Evolutionary conservation across 345 rosid genomes (phyloP).

Genomic region (Moricandia arvensis): DNA sequence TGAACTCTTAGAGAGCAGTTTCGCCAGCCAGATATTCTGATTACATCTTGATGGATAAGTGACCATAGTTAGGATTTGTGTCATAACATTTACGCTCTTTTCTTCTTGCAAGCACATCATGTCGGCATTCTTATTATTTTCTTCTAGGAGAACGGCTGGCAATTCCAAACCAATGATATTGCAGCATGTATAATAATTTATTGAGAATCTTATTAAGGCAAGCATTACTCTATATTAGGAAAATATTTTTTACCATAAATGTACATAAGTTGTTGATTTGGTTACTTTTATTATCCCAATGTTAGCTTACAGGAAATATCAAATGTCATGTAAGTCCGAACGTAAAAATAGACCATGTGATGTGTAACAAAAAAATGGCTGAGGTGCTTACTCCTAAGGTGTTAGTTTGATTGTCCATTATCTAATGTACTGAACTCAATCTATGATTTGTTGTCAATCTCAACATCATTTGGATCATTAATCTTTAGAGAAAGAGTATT

Average conservation of each 20-base stretch:
- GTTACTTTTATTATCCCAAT: neutral
- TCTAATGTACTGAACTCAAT: neutral
- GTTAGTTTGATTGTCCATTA: neutral
- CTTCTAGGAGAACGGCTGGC: neutral
- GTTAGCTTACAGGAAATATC: neutral
- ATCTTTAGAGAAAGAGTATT: neutral
- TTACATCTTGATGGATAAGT: neutral
- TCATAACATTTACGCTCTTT: no score
- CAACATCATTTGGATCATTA: neutral
- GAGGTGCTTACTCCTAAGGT: neutral
- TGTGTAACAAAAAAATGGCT: neutral
- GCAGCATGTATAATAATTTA: neutral
- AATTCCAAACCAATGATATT: neutral
- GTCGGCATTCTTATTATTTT: neutral
- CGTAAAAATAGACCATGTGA: no score
- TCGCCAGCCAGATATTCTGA: neutral
- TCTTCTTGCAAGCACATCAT: no score
- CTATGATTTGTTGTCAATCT: neutral
- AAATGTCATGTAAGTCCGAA: neutral
- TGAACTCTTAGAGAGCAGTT: neutral
- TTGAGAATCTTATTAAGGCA: neutral
- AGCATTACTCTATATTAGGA: neutral
- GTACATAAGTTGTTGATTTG: neutral
- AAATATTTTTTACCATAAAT: no score
- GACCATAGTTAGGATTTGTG: neutral